These are phyloP conservation scores for Amyloporia xantha DNA, from an alignment of 768 basidiomycete genomes.

Conservation along the genomic window DNA sequence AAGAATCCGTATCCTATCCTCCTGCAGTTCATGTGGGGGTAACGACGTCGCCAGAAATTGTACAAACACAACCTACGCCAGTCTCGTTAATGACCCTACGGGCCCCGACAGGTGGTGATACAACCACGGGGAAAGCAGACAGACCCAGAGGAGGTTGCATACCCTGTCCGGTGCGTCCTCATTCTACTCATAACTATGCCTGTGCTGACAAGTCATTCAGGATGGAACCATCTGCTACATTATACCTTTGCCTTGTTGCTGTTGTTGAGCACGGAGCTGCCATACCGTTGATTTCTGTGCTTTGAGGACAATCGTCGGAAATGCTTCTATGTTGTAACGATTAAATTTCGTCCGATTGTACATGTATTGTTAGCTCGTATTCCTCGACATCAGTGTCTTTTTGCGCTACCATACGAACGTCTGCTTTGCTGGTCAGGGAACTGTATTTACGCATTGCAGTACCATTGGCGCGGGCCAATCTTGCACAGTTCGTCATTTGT, in stretches of 20 bases:
- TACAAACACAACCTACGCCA: neutral
- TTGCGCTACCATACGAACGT: too few species aligned
- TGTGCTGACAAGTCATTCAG: neutral
- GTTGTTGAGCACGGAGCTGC: too few species aligned
- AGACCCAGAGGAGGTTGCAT: slow-evolving; percentile 14
- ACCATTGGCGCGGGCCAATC: too few species aligned
- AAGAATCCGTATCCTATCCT: neutral
- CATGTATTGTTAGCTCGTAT: too few species aligned
- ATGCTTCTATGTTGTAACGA: too few species aligned
- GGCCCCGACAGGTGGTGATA: neutral
- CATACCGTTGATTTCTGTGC: too few species aligned
- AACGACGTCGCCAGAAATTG: neutral
- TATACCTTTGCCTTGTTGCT: slow-evolving; percentile 14
- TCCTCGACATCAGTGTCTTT: too few species aligned
- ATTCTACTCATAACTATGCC: neutral
- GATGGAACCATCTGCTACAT: slow-evolving; percentile 12
- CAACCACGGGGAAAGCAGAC: slow-evolving; percentile 2
- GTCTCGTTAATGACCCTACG: neutral
- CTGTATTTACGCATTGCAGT: too few species aligned
- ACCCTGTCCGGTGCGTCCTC: slow-evolving; percentile 12
- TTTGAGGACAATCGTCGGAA: too few species aligned
- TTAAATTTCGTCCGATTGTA: too few species aligned
- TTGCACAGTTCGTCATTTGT: too few species aligned
- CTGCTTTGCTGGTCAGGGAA: too few species aligned
- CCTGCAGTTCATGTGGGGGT: neutral